Conservation (phyloP, 225 moss, liverwort and hornwort genomes). For the Takakia lepidozioides region DNA sequence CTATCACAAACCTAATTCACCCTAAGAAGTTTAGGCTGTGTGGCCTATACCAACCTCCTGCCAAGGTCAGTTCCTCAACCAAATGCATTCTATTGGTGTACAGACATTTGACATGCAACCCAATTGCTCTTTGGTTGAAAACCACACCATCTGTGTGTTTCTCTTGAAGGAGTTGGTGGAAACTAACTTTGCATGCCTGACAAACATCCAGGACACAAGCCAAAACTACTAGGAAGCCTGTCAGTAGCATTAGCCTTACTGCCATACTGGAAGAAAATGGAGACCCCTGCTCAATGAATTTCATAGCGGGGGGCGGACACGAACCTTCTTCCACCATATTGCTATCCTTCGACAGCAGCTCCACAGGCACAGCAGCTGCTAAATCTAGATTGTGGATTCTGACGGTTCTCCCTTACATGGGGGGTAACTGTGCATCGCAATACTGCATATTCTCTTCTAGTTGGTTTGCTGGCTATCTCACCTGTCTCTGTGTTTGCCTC, state of each 20-base stretch:
- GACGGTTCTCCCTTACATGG: slow-evolving; percentile 18
- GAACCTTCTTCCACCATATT: slow-evolving; percentile 28
- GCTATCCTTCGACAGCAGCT: slow-evolving; percentile 25
- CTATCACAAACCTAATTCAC: too few species aligned
- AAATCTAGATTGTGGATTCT: slow-evolving; percentile 53
- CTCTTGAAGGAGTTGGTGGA: too few species aligned
- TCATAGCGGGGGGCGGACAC: slow-evolving; percentile 48
- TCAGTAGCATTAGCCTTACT: slow-evolving; percentile 15
- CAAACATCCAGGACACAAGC: too few species aligned
- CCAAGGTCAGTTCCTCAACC: too few species aligned
- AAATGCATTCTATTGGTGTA: too few species aligned
- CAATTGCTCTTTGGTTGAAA: too few species aligned
- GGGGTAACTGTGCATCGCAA: slow-evolving; percentile 1
- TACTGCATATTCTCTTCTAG: not conserved
- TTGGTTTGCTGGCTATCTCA: not conserved
- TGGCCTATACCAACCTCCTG: too few species aligned
- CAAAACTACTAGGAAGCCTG: slow-evolving; percentile 34
- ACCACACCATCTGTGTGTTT: too few species aligned
- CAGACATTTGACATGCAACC: too few species aligned
- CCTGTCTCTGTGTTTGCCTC: not conserved
- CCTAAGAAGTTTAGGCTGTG: too few species aligned
- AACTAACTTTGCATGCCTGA: too few species aligned
- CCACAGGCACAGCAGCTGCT: slow-evolving; percentile 45
- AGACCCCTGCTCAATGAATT: slow-evolving; percentile 43
- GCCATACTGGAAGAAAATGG: slow-evolving; percentile 49